Percentiles rank a stretch among this genome's conserved stretches.
Evolutionary conservation across 2,329 filamentous ascomycete species (phyloP).

Genomic region (Alternaria hordeiaustralica): DNA sequence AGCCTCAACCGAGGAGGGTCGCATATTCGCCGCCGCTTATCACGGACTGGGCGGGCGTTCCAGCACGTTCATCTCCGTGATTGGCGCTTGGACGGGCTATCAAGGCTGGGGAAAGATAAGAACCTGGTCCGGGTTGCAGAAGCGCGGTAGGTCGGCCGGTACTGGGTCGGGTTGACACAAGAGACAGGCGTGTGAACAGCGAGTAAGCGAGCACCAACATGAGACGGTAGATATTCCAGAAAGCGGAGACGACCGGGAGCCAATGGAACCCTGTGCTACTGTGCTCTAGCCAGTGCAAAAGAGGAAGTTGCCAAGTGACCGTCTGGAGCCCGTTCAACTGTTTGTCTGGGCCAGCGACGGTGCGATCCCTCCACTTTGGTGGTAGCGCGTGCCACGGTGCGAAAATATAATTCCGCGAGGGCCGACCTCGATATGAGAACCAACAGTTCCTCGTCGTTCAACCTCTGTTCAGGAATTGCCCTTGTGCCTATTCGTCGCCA

Average conservation of each 20-base stretch:
- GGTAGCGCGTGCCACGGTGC: constrained; percentile 35
- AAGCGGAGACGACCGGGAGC: constrained; percentile 42
- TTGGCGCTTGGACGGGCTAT: constrained; percentile 24
- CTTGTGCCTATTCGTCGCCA: constrained; percentile 36
- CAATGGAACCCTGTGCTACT: constrained; percentile 28
- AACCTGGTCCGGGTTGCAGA: constrained; percentile 30
- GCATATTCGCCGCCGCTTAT: constrained; percentile 47
- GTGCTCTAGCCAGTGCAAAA: constrained; percentile 34
- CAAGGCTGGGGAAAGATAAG: constrained; percentile 43
- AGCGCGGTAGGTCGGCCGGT: constrained; percentile 25
- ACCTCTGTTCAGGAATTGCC: constrained; percentile 34
- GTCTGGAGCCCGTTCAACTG: constrained; percentile 24
- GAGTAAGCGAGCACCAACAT: constrained; percentile 26
- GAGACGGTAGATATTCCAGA: constrained; percentile 18
- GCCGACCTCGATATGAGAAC: constrained; percentile 14
- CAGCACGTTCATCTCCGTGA: constrained; percentile 23
- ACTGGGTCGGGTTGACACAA: constrained; percentile 26
- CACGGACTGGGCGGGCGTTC: constrained; percentile 22
- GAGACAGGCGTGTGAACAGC: constrained; percentile 20
- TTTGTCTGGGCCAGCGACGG: constrained; percentile 37
- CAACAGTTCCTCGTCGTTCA: constrained; percentile 37
- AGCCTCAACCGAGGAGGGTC: constrained; percentile 45
- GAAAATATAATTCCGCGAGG: constrained; percentile 43
- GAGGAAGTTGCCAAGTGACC: constrained; percentile 46
- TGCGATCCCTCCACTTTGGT: constrained; percentile 33